Percentiles rank a stretch among this genome's conserved stretches.
phyloP scores from a whole-genome alignment of 2,329 filamentous ascomycete species.

The Arthrobotrys iridis region DNA sequence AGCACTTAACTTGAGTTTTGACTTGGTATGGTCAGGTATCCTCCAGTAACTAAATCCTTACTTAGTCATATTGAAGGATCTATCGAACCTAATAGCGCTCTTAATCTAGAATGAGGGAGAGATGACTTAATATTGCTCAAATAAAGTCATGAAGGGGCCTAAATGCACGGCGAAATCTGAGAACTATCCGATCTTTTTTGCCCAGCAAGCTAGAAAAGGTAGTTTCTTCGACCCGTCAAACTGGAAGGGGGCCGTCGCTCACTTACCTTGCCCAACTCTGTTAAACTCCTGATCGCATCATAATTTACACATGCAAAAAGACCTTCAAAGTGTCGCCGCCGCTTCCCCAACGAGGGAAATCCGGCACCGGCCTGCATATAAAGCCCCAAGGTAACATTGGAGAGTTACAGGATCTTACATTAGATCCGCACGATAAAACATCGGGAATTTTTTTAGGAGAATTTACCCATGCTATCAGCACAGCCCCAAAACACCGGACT shows the following conservation, averaged over 20 bases:
- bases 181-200: slow-evolving; percentile 47
- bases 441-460: slow-evolving; percentile 48
- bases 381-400: slow-evolving; percentile 5
- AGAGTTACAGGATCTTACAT: slow-evolving; percentile 9
- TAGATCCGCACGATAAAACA: slow-evolving; percentile 6
- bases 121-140: background rate
- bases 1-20: background rate
- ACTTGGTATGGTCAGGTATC: slow-evolving; percentile 2
- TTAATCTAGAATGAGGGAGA: background rate
- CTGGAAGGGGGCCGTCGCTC: slow-evolving; percentile 4
- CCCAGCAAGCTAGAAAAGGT: slow-evolving; percentile 8
- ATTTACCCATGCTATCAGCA: slow-evolving; percentile 31
- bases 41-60: slow-evolving; percentile 4
- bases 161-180: slow-evolving; percentile 34
- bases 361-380: slow-evolving; percentile 12
- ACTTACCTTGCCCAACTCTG: slow-evolving; percentile 32
- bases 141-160: slow-evolving; percentile 3
- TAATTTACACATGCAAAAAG: background rate
- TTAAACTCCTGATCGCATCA: slow-evolving; percentile 27
- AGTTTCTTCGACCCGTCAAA: slow-evolving; percentile 14
- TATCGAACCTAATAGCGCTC: slow-evolving; percentile 14
- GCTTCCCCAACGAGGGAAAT: background rate
- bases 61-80: background rate
- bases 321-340: background rate
- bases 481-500: slow-evolving; percentile 27